These are phyloP conservation scores for Zymoseptoria ardabiliae DNA, from an alignment of 2,329 filamentous ascomycete genomes.

Conservation along the genomic window DNA sequence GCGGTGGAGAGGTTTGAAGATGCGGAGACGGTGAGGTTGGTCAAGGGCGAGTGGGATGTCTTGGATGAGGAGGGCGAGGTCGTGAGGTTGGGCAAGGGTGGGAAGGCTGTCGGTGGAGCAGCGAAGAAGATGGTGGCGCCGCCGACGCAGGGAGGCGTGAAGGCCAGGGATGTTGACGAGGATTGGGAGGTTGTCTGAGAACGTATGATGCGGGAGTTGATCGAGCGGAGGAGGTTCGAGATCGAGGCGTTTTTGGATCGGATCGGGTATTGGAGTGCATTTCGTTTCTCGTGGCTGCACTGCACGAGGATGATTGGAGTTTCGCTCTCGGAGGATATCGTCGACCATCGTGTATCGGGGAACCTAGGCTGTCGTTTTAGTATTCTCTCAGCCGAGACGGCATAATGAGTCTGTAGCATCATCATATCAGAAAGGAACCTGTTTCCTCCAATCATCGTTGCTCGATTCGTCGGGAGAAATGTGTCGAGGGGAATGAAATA, in stretches of 20 bases:
- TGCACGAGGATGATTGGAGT: neutral
- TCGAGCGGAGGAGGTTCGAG: neutral
- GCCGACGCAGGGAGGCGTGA: neutral
- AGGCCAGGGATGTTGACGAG: neutral
- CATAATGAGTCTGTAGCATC: neutral
- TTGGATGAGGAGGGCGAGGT: conserved; percentile 35
- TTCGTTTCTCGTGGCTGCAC: neutral
- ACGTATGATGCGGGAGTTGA: too few relatives aligned
- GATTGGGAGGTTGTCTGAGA: neutral
- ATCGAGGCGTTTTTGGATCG: neutral
- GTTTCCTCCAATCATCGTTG: too few relatives aligned
- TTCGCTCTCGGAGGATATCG: neutral
- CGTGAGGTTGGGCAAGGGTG: conserved; percentile 4
- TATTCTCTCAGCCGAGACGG: neutral
- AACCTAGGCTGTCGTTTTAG: neutral
- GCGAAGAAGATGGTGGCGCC: neutral
- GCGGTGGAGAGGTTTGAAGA: conserved; percentile 55
- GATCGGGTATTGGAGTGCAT: neutral
- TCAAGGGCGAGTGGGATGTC: conserved; percentile 54
- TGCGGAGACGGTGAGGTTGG: conserved; percentile 53
- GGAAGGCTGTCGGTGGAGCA: neutral
- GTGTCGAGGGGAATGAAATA: too few relatives aligned
- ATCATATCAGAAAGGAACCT: neutral
- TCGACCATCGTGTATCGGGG: neutral
- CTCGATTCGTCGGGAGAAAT: too few relatives aligned